A percentile compares a stretch with the other conserved stretches of the same genome.
phyloP scores from a whole-genome alignment of 129 eudicot species.

The Artemisia argyi region DNA sequence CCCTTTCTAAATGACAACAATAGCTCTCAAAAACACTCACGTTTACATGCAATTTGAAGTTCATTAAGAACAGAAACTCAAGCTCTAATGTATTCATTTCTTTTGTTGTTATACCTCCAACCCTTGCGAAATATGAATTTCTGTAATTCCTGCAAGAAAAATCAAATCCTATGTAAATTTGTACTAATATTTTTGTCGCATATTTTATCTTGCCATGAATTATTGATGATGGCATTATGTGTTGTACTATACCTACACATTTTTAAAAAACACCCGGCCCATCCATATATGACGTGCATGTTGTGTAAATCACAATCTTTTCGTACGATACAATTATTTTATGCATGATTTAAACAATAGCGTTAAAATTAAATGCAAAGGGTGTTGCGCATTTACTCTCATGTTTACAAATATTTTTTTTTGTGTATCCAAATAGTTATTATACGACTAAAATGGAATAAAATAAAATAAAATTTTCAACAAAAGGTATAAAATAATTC shows the following conservation, averaged over 20 bases:
- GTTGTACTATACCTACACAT: constrained; percentile 14
- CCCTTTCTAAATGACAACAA: constrained; percentile 90
- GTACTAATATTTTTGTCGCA: not conserved
- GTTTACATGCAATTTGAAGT: constrained; percentile 86
- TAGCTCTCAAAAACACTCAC: constrained; percentile 95
- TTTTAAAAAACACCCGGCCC: constrained; percentile 13
- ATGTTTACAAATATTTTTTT: not conserved
- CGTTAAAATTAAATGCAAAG: not conserved
- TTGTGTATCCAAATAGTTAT: not conserved
- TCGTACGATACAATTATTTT: constrained; percentile 6
- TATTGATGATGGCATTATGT: constrained; percentile 20
- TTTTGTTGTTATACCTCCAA: constrained; percentile 72
- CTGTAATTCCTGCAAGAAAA: constrained; percentile 72
- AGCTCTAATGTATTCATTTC: constrained; percentile 86
- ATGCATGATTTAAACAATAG: constrained; percentile 11
- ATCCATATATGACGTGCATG: constrained; percentile 7
- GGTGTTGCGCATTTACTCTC: not conserved
- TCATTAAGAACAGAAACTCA: constrained; percentile 76
- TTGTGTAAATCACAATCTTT: not conserved
- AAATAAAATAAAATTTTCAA: too few relatives aligned
- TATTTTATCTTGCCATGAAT: constrained; percentile 2
- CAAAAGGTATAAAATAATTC: too few relatives aligned
- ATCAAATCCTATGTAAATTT: not conserved
- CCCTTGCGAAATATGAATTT: constrained; percentile 85
- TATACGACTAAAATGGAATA: too few relatives aligned